These are phyloP conservation scores for Arxiozyma heterogenica DNA, from an alignment of 1,139 yeast species.

Conservation along the genomic window DNA sequence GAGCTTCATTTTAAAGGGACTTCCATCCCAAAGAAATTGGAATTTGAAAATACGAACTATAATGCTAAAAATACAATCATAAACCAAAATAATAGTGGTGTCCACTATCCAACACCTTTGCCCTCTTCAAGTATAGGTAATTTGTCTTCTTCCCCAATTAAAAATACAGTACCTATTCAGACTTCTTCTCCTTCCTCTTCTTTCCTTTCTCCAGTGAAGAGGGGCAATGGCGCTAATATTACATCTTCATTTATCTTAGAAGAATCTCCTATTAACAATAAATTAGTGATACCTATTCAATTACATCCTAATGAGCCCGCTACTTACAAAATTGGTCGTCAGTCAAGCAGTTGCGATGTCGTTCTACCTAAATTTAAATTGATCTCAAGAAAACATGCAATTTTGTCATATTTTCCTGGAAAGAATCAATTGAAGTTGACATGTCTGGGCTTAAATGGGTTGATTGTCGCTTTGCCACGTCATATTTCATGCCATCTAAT, in stretches of 20 bases:
- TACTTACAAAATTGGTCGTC: conserved; percentile 25
- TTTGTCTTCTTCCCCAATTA: conserved; percentile 32
- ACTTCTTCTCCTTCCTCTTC: conserved; percentile 2
- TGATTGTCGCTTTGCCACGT: conserved; percentile 28
- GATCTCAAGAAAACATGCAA: conserved; percentile 29
- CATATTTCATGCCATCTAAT: conserved; percentile 19
- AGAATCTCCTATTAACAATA: neutral
- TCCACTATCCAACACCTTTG: conserved; percentile 42
- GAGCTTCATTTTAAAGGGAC: neutral
- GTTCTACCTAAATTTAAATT: conserved; percentile 24
- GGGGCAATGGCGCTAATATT: conserved; percentile 12
- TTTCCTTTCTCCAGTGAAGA: conserved; percentile 4
- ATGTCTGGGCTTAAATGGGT: conserved; percentile 34
- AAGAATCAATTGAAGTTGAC: conserved; percentile 28
- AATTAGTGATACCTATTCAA: conserved; percentile 9
- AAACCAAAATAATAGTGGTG: neutral
- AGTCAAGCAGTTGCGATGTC: conserved; percentile 22
- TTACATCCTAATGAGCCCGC: conserved; percentile 16
- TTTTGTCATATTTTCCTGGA: conserved; percentile 23
- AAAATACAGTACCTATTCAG: neutral
- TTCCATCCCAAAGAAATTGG: neutral
- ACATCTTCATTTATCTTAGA: conserved; percentile 17
- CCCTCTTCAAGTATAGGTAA: conserved; percentile 47
- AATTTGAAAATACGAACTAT: neutral
- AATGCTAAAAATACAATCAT: neutral